Base-by-base conservation (phyloP, 2,329 filamentous ascomycete genomes). In the Trichoderma breve region DNA sequence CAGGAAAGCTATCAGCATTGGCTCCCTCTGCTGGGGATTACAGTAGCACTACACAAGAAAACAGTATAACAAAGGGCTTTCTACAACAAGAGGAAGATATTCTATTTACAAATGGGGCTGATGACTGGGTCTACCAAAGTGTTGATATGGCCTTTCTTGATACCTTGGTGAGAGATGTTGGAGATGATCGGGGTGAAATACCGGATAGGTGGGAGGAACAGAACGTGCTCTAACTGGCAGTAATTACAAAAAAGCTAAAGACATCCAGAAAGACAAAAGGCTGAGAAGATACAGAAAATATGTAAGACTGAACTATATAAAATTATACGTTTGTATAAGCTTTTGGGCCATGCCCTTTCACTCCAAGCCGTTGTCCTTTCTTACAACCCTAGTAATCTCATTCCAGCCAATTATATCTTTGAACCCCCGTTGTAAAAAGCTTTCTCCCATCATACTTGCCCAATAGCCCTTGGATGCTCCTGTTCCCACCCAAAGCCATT, bases 401-500 rank as follows among this genome's bases (percentile, higher is more conserved):
- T 51, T n/a, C 43, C 43, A 51, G 9, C n/a, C n/a, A 21, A 21
- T 51, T 21, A 51, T 21, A 11, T 18, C 43, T 51, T 51, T 51
- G 0, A 51, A 51, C 9, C 61, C n/a, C 28, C 39, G 15, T 26
- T 63, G 61, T 21, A 62, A 28, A 43, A 62, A 26, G 12, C 21
- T 8, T 26, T 62, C 60, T 6, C 60, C 60, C 34, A 62, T n/a
- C 60, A 62, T 62, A 21, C 60, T 62, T 39, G 21, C 60, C 60
- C 60, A 62, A 7, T 62, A 62, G 14, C 60, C 60, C 21, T 43
- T 43, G 18, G 60, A 62, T 62, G 60, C 60, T 43, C 60, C 60
- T 62, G 60, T 62, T 62, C 60, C 60, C 34, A 62, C 60, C 60
- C 60, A 62, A 39, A 62, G 34, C 60, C 60, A 62, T 26, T 62